A percentile compares a stretch with the other conserved stretches of the same genome.
Evolutionary conservation across 73 alveolate species (phyloP).

Genomic region (Breviolum minutum): DNA sequence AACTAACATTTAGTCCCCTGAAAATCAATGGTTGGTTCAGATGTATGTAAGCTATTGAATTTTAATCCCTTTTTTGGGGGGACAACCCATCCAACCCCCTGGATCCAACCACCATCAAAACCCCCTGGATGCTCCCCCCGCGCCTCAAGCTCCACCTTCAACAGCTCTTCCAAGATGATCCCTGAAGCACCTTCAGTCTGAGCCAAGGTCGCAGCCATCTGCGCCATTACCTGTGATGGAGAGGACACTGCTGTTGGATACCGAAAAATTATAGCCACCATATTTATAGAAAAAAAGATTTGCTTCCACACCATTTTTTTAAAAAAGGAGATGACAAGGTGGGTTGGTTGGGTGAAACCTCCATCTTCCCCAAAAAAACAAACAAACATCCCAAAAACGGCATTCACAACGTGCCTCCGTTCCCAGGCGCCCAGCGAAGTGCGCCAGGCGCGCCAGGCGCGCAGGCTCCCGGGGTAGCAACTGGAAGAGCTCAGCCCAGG

Average conservation of each 20-base stretch:
- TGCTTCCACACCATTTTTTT: too few relatives aligned
- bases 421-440: slow-evolving; percentile 11
- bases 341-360: neutral
- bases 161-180: neutral
- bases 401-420: neutral
- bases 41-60: too few relatives aligned
- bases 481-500: slow-evolving; percentile 33
- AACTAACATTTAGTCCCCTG: too few relatives aligned
- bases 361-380: neutral
- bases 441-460: slow-evolving; percentile 9
- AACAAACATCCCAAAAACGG: neutral
- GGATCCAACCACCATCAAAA: neutral
- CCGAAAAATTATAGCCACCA: neutral
- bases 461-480: neutral
- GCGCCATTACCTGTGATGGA: neutral
- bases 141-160: slow-evolving; percentile 12
- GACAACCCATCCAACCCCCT: neutral
- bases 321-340: too few relatives aligned
- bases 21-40: too few relatives aligned
- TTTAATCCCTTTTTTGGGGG: too few relatives aligned
- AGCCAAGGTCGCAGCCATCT: neutral
- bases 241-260: neutral
- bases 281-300: too few relatives aligned
- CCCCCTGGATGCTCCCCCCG: neutral
- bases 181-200: neutral